phyloP scores from a whole-genome alignment of 495 filamentous ascomycete genomes.

The Monascus purpureus region DNA sequence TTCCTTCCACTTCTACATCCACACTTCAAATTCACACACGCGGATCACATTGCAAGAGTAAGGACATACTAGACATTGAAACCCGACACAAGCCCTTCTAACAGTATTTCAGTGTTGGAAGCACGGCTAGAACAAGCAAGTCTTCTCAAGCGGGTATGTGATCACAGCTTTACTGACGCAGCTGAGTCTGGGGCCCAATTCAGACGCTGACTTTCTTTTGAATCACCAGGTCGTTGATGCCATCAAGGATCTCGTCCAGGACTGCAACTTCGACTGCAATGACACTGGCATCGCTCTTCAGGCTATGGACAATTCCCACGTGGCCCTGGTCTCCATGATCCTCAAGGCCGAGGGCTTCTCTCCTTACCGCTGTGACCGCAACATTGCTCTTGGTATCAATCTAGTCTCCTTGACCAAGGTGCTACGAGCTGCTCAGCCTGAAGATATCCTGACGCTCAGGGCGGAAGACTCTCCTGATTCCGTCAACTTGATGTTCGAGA shows the following conservation, averaged over 20 bases:
- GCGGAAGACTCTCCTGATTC: slow-evolving; percentile 92
- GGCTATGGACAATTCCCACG: slow-evolving; percentile 99
- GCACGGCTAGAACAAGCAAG: slow-evolving; percentile 88
- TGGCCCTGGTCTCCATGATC: slow-evolving; percentile 97
- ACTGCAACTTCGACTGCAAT: slow-evolving; percentile 99
- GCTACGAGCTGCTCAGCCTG: slow-evolving; percentile 81
- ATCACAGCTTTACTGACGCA: background rate
- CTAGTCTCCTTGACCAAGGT: slow-evolving; percentile 94
- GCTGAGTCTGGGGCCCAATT: too few relatives aligned
- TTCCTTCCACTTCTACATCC: too few relatives aligned
- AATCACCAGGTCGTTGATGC: slow-evolving; percentile 75
- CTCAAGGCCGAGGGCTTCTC: slow-evolving; percentile 92
- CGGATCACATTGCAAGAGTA: slow-evolving; percentile 19
- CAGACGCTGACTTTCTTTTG: slow-evolving; percentile 6
- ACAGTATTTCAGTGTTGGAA: slow-evolving; percentile 63
- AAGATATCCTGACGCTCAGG: slow-evolving; percentile 93
- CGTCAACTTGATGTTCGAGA: slow-evolving; percentile 93
- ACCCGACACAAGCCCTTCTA: slow-evolving; percentile 1
- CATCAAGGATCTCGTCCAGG: slow-evolving; percentile 98
- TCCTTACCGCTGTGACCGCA: slow-evolving; percentile 96
- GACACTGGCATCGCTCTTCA: slow-evolving; percentile 96
- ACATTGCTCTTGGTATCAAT: slow-evolving; percentile 96
- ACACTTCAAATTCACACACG: slow-evolving; percentile 5
- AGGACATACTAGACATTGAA: slow-evolving; percentile 5
- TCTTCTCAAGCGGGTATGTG: slow-evolving; percentile 82